Evolutionary conservation across 2,329 filamentous ascomycete species (phyloP).

Genomic region (Penicillium paneum): DNA sequence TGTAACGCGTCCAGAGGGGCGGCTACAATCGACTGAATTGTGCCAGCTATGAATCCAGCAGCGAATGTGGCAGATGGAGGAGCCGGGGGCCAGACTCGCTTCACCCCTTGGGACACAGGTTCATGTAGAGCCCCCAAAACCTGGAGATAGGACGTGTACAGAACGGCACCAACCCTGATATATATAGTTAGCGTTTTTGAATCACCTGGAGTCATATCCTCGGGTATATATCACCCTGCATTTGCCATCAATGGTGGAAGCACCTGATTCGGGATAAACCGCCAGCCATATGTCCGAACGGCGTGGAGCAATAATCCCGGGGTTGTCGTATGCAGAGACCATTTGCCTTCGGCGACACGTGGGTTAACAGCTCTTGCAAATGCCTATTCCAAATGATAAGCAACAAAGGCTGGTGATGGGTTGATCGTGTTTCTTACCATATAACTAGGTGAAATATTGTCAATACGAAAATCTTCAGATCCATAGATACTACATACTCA

Average conservation of each 20-base stretch:
- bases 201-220: not conserved
- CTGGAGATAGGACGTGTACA: constrained; percentile 64
- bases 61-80: constrained; percentile 53
- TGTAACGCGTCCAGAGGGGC: constrained; percentile 63
- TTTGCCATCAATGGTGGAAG: constrained; percentile 63
- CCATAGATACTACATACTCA: constrained; percentile 59
- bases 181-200: not conserved
- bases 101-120: constrained; percentile 55
- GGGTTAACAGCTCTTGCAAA: constrained; percentile 64
- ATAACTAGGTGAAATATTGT: constrained; percentile 42
- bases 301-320: constrained; percentile 61
- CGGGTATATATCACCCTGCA: constrained; percentile 46
- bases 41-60: constrained; percentile 59
- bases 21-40: constrained; percentile 59
- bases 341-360: constrained; percentile 44
- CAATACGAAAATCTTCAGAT: not conserved
- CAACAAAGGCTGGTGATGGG: constrained; percentile 10
- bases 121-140: constrained; percentile 57
- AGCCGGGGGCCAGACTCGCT: constrained; percentile 60
- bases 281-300: constrained; percentile 60
- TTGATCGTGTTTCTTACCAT: constrained; percentile 41
- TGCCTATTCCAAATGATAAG: constrained; percentile 41
- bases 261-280: constrained; percentile 62
- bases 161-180: constrained; percentile 56
- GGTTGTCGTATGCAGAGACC: constrained; percentile 61